Evolutionary conservation across 371 early-diverging fungal genomes (phyloP).

Genomic region (Mucor indicus): DNA sequence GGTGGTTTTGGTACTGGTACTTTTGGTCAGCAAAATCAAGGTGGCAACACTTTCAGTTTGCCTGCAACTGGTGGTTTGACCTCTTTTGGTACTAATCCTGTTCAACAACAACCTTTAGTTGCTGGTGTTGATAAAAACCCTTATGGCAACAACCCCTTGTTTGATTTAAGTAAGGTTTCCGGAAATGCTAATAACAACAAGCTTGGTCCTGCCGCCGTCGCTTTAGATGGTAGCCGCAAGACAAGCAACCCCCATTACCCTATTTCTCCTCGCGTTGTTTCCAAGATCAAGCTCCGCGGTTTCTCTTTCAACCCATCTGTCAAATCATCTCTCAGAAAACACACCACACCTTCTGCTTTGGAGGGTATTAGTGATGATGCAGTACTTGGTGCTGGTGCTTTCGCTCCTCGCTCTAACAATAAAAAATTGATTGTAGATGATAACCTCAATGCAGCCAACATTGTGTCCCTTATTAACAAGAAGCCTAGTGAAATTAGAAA

Average conservation of each 20-base stretch:
- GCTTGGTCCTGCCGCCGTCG: constrained; percentile 45
- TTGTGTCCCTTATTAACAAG: constrained; percentile 22
- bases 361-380: constrained; percentile 66
- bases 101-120: constrained; percentile 49
- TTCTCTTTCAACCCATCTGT: constrained; percentile 40
- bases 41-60: constrained; percentile 26
- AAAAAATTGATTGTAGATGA: constrained; percentile 64
- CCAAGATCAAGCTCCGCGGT: constrained; percentile 70
- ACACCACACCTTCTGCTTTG: constrained; percentile 6
- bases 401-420: constrained; percentile 69
- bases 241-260: constrained; percentile 54
- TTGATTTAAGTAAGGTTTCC: constrained; percentile 43
- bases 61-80: constrained; percentile 45
- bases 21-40: constrained; percentile 27
- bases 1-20: too few relatives aligned
- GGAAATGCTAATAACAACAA: not conserved
- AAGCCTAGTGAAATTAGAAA: constrained; percentile 23
- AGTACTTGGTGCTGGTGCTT: constrained; percentile 64
- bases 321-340: constrained; percentile 23
- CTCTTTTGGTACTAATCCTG: constrained; percentile 36
- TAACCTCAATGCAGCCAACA: constrained; percentile 22
- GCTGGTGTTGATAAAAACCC: constrained; percentile 81
- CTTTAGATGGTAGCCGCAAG: constrained; percentile 49
- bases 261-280: constrained; percentile 63
- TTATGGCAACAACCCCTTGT: constrained; percentile 82